These are phyloP conservation scores for Geosmithia putterillii DNA, from an alignment of 2,329 filamentous ascomycete genomes.

Conservation along the genomic window DNA sequence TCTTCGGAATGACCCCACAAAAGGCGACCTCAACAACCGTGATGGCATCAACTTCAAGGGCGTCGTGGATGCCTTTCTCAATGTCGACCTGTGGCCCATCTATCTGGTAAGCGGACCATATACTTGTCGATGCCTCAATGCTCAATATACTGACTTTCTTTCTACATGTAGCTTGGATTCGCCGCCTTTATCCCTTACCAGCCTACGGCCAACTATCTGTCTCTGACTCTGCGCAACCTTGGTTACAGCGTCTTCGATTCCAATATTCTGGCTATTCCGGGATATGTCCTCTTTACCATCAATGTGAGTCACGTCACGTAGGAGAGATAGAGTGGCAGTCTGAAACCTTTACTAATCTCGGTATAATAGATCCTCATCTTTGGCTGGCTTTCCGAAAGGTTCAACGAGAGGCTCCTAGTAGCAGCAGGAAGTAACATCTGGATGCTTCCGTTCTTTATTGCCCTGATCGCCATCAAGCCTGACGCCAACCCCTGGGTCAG, in stretches of 20 bases:
- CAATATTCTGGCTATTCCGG: conserved; percentile 50
- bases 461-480: conserved; percentile 17
- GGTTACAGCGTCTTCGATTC: conserved; percentile 34
- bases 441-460: conserved; percentile 44
- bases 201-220: too few species aligned
- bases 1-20: conserved; percentile 40
- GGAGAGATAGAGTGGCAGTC: too few species aligned
- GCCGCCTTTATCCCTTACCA: too few species aligned
- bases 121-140: too few species aligned
- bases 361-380: too few species aligned
- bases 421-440: conserved; percentile 43
- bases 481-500: conserved; percentile 20
- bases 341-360: too few species aligned
- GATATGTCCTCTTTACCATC: conserved; percentile 24
- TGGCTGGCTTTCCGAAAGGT: conserved; percentile 28
- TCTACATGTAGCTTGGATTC: too few species aligned
- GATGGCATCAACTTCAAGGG: conserved; percentile 8
- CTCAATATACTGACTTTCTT: too few species aligned
- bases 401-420: conserved; percentile 12
- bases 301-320: conserved; percentile 14
- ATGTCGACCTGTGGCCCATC: conserved; percentile 44
- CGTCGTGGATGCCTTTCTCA: conserved; percentile 32
- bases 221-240: conserved; percentile 10
- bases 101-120: conserved; percentile 34
- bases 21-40: conserved; percentile 13